phyloP scores from a whole-genome alignment of 2,329 filamentous ascomycete genomes.

The Botrytis cinerea region DNA sequence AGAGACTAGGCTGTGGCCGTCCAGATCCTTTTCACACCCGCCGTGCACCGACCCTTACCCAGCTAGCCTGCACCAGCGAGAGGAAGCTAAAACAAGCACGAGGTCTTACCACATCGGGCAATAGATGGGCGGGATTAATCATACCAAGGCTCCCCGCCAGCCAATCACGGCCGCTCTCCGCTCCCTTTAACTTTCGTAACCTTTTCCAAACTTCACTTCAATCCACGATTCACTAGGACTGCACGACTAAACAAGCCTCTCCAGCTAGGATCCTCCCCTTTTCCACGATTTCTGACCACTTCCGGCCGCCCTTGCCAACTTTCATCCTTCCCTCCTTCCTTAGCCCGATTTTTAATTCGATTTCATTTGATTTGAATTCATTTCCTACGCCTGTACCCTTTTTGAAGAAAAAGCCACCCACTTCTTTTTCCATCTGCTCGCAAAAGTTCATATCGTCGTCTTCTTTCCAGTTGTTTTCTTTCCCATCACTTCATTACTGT shows the following conservation, averaged over 20 bases:
- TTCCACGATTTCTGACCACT: neutral
- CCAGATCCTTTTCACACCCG: neutral
- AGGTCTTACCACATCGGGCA: neutral
- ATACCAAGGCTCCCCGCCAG: neutral
- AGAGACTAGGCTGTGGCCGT: fast-evolving
- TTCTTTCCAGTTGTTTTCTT: slow-evolving; percentile 1
- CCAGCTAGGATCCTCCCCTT: slow-evolving; percentile 12
- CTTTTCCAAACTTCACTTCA: neutral
- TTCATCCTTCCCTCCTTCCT: neutral
- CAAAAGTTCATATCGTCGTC: slow-evolving; percentile 12
- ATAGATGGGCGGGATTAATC: neutral
- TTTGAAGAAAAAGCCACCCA: slow-evolving; percentile 20
- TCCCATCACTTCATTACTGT: slow-evolving; percentile 22
- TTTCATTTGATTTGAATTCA: slow-evolving; percentile 3
- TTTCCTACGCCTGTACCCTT: neutral
- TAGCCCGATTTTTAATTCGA: neutral
- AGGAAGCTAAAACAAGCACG: neutral
- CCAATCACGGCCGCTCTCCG: neutral
- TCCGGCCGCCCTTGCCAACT: neutral
- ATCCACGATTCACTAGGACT: neutral
- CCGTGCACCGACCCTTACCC: neutral
- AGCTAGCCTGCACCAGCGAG: neutral
- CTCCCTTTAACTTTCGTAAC: neutral
- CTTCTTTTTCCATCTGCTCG: neutral
- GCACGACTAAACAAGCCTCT: neutral